A percentile compares a stretch with the other conserved stretches of the same genome.
Conservation (phyloP, 495 filamentous ascomycete genomes). For the Xylaria venustula region DNA sequence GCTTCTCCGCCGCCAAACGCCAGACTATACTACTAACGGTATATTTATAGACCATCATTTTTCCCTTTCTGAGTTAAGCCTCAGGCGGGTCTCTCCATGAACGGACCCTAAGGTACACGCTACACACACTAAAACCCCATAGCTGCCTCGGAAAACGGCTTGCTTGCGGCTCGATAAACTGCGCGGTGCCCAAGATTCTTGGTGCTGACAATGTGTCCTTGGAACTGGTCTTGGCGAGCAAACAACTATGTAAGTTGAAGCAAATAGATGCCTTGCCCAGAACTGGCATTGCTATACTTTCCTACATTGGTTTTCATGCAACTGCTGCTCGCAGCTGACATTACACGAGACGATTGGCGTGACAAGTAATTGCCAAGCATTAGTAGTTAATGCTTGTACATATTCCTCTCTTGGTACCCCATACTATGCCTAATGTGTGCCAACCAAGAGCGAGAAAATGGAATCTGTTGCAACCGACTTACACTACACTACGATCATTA, state of each 20-base stretch:
- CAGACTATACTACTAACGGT: not conserved
- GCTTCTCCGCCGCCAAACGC: conserved; percentile 6
- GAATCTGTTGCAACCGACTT: conserved; percentile 5
- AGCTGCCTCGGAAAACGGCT: conserved; percentile 4
- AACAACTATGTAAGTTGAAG: not conserved
- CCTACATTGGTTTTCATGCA: no score
- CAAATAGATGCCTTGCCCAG: not conserved
- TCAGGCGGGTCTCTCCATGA: conserved; percentile 9
- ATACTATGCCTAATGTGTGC: conserved; percentile 1
- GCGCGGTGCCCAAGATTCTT: not conserved
- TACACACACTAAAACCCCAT: not conserved
- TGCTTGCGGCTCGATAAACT: conserved; percentile 1
- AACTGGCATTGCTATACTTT: not conserved
- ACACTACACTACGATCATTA: not conserved
- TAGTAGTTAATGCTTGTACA: conserved; percentile 1
- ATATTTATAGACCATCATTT: conserved; percentile 12
- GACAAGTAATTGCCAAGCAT: conserved; percentile 8
- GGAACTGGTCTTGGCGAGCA: conserved; percentile 9
- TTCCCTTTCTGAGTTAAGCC: conserved; percentile 7
- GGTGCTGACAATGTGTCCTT: conserved; percentile 8
- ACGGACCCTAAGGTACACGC: not conserved
- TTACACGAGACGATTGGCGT: not conserved
- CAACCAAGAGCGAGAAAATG: conserved; percentile 4
- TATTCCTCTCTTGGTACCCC: no score
- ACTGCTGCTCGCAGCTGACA: not conserved